Evolutionary conservation across 73 alveolate species (phyloP), one percentile per base, ranked within the genome.

Genomic region (Paramecium octaurelia): DNA sequence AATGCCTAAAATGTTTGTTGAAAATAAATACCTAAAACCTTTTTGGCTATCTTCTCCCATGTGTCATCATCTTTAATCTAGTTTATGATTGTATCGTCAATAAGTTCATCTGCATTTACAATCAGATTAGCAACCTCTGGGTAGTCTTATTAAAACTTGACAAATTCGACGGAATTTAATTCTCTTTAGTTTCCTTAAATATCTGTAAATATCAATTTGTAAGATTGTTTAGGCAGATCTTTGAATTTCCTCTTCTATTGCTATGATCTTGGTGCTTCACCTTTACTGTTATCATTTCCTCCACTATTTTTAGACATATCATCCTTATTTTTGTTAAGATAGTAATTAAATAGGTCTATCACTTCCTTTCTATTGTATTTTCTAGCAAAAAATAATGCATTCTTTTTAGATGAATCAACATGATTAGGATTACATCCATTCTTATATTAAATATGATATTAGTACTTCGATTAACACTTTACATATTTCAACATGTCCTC

Each of bases 401-500:
- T 95, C 80, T 96, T 83, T 68, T 95, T 92, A 21, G 92, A 91
- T 58, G 95, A 92, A 93, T 97, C 99, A 42, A 70, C 64, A 89
- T 97, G 97, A 84, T 93, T 93, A 3, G 95, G 94, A 38, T 95
- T 93, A 69, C 96, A 93, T 8, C 99, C 99, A 54, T 92, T 86
- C 87, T 73, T 11, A 8, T 2, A 73, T 36, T 14, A 16, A 12
- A 6, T 54, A 54, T 54, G 11, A 35, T 35, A 10, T 5, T 35
- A 14, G 11, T 73, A 73, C 87, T 31, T 92, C 98, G n/a, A 97
- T 83, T 93, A 96, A 92, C 14, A 93, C 50, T 83, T 93, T 95
- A 36, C 96, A 95, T 29, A 95, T 88, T 85, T 96, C 97, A 20
- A 92, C 80, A 85, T 97, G 96, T 77, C 99, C 99, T 80, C 97